phyloP scores from a whole-genome alignment of 176 grass and related monocot species.

The Echinochloa phyllopogon region DNA sequence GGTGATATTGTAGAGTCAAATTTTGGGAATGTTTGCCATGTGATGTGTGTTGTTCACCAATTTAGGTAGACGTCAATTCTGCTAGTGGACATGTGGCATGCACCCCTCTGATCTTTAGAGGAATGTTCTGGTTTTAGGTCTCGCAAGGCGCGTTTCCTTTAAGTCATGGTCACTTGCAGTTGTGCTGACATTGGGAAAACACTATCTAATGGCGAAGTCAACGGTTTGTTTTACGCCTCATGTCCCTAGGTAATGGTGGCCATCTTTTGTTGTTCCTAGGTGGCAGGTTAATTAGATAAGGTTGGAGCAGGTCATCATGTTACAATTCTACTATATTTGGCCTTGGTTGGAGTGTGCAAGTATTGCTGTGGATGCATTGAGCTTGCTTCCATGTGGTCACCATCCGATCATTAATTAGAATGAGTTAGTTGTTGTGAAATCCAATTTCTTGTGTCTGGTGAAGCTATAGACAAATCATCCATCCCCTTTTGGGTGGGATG shows the following conservation, averaged over 20 bases:
- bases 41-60: constrained; percentile 12
- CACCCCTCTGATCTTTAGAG: not conserved
- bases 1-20: not conserved
- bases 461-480: not conserved
- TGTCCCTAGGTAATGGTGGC: constrained; percentile 25
- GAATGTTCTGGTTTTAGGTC: constrained; percentile 44
- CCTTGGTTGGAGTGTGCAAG: constrained; percentile 24
- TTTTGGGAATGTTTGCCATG: constrained; percentile 11
- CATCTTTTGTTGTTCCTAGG: constrained; percentile 44
- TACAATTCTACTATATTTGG: constrained; percentile 35
- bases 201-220: constrained; percentile 31
- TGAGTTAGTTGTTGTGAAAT: not conserved
- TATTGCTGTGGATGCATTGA: constrained; percentile 15
- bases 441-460: not conserved
- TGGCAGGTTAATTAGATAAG: constrained; percentile 21
- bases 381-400: constrained; percentile 15
- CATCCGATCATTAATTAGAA: not conserved
- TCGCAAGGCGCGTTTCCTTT: not conserved
- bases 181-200: constrained; percentile 30
- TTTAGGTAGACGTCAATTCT: constrained; percentile 25
- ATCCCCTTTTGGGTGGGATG: constrained; percentile 12
- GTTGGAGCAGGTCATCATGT: not conserved
- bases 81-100: constrained; percentile 30
- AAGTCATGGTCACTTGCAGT: constrained; percentile 19
- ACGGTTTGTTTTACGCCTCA: constrained; percentile 23